A percentile compares a stretch with the other conserved stretches of the same genome.
phyloP scores from a whole-genome alignment of 441 rosid species.

The Aquilaria agallochum region DNA sequence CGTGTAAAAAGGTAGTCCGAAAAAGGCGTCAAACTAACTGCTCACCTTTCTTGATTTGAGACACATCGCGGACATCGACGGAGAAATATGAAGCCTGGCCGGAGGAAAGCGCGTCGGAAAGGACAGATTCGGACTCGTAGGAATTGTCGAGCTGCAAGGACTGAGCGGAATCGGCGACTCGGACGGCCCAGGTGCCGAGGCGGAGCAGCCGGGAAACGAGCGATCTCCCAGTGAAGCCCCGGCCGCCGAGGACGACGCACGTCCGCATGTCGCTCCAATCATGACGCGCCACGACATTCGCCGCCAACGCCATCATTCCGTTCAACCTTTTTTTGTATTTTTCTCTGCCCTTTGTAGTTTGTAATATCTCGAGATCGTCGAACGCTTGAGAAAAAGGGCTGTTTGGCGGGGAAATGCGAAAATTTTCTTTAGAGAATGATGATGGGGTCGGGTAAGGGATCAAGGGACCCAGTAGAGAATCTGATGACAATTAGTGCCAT shows the following conservation, averaged over 20 bases:
- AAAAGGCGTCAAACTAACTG: too few relatives aligned
- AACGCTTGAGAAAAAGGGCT: constrained; percentile 1
- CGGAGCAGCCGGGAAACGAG: constrained; percentile 62
- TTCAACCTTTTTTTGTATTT: not conserved
- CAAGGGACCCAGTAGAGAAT: too few relatives aligned
- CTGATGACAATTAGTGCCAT: too few relatives aligned
- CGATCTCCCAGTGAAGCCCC: constrained; percentile 75
- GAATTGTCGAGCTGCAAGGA: constrained; percentile 40
- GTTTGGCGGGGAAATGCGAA: constrained; percentile 19
- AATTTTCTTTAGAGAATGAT: too few relatives aligned
- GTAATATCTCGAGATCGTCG: constrained; percentile 7
- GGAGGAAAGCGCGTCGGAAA: constrained; percentile 54
- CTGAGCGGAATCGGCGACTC: constrained; percentile 66
- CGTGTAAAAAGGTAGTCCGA: not conserved
- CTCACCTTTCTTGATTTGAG: constrained; percentile 50
- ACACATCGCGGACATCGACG: constrained; percentile 57
- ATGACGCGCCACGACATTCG: constrained; percentile 34
- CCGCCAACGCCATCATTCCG: constrained; percentile 20
- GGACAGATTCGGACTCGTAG: constrained; percentile 47
- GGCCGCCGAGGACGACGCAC: constrained; percentile 84
- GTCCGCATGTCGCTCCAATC: constrained; percentile 45
- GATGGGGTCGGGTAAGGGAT: too few relatives aligned
- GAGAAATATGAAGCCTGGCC: constrained; percentile 60
- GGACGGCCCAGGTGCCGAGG: constrained; percentile 70
- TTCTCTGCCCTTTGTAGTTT: constrained; percentile 17